A percentile compares a stretch with the other conserved stretches of the same genome.
Conservation (phyloP, 352 stramenopile species). For the Phytopythium delawarense region DNA sequence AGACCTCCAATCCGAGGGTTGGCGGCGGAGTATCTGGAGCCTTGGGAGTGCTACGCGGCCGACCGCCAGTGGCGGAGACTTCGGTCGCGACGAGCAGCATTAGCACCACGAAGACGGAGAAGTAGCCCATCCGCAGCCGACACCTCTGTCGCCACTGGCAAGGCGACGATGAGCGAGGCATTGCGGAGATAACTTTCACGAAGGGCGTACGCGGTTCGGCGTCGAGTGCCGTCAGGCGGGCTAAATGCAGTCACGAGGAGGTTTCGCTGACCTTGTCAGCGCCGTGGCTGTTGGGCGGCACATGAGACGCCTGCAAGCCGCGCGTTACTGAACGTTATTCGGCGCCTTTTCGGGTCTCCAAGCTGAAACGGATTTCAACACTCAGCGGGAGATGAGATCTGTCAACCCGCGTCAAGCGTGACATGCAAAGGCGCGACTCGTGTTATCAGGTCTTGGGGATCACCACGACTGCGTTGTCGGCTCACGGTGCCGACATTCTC, state of each 20-base stretch:
- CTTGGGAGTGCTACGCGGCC: background rate
- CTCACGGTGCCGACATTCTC: background rate
- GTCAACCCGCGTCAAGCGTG: background rate
- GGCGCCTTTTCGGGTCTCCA: background rate
- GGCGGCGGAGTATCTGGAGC: background rate
- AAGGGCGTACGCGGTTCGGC: background rate
- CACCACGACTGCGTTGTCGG: background rate
- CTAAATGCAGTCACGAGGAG: background rate
- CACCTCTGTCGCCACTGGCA: background rate
- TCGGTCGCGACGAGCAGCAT: background rate
- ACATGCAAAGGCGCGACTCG: constrained; percentile 4
- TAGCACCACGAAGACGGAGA: background rate
- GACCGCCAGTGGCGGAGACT: background rate
- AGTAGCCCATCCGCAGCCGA: background rate
- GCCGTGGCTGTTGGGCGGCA: background rate
- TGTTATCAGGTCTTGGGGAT: background rate
- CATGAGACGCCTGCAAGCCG: background rate
- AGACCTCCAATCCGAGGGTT: constrained; percentile 16
- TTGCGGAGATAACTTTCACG: background rate
- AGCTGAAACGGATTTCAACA: background rate
- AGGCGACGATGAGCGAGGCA: background rate
- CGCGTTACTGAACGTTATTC: no score
- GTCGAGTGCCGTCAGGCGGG: background rate
- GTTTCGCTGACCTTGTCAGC: background rate
- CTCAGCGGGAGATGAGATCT: background rate